Evolutionary conservation across 257 asterid species (phyloP).

Genomic region (Penstemon barbatus): DNA sequence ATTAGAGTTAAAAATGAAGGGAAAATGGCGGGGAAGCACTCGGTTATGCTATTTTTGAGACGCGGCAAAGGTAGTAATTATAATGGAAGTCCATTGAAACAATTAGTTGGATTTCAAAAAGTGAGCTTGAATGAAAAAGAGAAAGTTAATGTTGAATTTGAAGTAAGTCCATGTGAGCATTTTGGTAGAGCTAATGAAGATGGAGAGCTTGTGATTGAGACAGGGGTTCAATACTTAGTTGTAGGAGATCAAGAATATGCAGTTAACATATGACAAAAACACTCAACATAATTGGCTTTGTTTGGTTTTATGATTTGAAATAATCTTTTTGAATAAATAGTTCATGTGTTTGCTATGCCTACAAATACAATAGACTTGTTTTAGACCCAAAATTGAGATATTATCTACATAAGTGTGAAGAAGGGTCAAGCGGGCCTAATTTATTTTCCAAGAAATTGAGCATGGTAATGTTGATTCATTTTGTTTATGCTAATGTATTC

Average conservation of each 20-base stretch:
- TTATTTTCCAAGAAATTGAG: too few species aligned
- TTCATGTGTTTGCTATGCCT: too few species aligned
- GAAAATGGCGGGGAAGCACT: conserved; percentile 56
- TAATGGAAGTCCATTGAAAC: conserved; percentile 41
- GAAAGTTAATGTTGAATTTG: conserved; percentile 40
- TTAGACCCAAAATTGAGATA: too few species aligned
- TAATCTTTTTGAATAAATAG: neutral
- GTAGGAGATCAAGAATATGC: conserved; percentile 53
- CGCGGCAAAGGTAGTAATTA: neutral
- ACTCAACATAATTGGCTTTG: neutral
- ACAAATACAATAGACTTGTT: too few species aligned
- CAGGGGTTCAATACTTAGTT: conserved; percentile 43
- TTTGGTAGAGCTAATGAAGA: conserved; percentile 48
- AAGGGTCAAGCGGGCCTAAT: too few species aligned
- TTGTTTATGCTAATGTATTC: too few species aligned
- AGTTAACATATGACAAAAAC: conserved; percentile 21
- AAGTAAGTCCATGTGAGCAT: conserved; percentile 53
- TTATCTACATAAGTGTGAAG: too few species aligned
- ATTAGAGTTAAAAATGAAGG: conserved; percentile 49
- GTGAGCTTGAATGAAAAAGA: conserved; percentile 43
- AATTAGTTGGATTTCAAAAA: conserved; percentile 53
- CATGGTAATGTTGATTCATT: too few species aligned
- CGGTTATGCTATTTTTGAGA: conserved; percentile 52
- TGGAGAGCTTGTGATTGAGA: conserved; percentile 54
- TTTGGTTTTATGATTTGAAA: neutral